These are phyloP conservation scores for Microcos paniculata DNA, from an alignment of 345 rosid species.

Conservation along the genomic window DNA sequence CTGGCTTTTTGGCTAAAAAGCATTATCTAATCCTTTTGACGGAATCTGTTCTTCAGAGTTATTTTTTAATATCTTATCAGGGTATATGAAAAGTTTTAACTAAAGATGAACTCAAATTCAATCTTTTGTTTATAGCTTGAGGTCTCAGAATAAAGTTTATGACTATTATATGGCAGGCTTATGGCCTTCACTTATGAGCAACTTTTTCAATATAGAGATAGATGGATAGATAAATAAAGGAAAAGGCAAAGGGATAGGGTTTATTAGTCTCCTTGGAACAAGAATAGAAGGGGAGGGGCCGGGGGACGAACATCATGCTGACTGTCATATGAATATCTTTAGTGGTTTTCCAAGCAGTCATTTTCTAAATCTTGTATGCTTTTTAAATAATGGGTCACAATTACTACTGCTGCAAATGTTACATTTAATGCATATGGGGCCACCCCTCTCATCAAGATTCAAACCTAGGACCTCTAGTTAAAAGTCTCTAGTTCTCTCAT, in stretches of 20 bases:
- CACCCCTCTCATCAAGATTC: background rate
- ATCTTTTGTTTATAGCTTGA: background rate
- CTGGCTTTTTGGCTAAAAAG: background rate
- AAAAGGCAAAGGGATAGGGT: background rate
- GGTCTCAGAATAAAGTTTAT: background rate
- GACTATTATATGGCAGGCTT: background rate
- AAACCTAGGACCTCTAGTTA: background rate
- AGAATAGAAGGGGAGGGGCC: no score
- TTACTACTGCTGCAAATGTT: background rate
- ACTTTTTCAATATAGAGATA: background rate
- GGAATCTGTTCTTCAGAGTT: background rate
- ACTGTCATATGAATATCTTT: background rate
- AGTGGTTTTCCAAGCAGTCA: background rate
- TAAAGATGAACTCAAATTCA: background rate
- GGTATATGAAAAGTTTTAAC: background rate
- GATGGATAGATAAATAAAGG: background rate
- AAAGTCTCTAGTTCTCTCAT: background rate
- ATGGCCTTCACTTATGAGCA: background rate
- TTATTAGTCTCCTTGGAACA: background rate
- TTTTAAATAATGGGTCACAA: background rate
- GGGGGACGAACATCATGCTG: no score
- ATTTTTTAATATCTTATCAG: background rate
- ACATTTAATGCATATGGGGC: background rate
- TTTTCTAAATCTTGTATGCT: background rate
- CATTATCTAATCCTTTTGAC: background rate